Conservation (phyloP, 202 grass and related monocot genomes). For the Carex arenaria region DNA sequence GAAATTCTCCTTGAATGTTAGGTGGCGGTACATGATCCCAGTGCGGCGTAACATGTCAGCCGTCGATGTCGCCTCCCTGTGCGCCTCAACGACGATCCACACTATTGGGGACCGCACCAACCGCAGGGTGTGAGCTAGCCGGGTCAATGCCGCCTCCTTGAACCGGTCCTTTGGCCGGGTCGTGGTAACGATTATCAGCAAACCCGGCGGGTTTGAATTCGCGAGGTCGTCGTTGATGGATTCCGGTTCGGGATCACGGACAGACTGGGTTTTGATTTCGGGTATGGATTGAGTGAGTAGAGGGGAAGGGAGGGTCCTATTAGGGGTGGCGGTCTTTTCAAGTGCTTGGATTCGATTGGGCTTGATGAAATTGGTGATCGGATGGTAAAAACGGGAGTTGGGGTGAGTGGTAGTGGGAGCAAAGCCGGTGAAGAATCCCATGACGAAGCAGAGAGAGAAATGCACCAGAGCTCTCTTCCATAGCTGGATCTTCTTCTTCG, state of each 20-base stretch:
- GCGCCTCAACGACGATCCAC: constrained; percentile 84
- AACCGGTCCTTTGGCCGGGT: constrained; percentile 43
- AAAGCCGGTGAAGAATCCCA: constrained; percentile 98
- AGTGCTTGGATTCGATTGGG: constrained; percentile 5
- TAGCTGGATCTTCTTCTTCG: constrained; percentile 65
- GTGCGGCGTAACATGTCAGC: constrained; percentile 73
- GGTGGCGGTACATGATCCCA: constrained; percentile 89
- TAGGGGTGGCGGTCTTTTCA: constrained; percentile 14
- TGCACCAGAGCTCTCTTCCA: constrained; percentile 91
- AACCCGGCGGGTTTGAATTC: constrained; percentile 18
- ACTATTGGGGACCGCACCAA: constrained; percentile 69
- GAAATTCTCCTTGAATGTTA: constrained; percentile 94
- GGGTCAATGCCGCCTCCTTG: constrained; percentile 46
- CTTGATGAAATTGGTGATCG: constrained; percentile 25
- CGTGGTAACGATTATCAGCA: constrained; percentile 80
- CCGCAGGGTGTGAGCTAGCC: constrained; percentile 66
- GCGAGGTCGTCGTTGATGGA: background rate
- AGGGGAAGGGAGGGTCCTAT: constrained; percentile 20
- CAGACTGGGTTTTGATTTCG: background rate
- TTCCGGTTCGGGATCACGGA: constrained; percentile 8
- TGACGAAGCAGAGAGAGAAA: constrained; percentile 97
- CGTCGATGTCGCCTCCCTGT: constrained; percentile 39
- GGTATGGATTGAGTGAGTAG: constrained; percentile 14
- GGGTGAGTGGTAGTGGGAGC: constrained; percentile 60
- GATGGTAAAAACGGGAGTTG: constrained; percentile 14